Percentiles rank a stretch among this genome's conserved stretches.
Conservation (phyloP, 179 eudicot genomes). For the Actinidia chinensis region DNA sequence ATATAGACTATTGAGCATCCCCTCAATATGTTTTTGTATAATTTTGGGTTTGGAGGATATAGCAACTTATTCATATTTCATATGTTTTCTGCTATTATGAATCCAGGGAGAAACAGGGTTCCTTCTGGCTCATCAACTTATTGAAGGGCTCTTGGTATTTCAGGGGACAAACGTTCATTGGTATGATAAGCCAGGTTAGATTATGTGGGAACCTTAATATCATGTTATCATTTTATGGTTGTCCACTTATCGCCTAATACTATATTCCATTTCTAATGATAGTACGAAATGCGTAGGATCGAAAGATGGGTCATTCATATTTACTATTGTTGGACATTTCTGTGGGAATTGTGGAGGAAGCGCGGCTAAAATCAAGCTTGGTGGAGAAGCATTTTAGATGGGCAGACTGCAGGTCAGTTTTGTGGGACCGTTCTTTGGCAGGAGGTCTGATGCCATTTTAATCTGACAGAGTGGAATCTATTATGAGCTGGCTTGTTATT, state of each 20-base stretch:
- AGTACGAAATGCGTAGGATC: constrained; percentile 16
- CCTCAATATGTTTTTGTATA: too few relatives aligned
- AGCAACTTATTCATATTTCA: not conserved
- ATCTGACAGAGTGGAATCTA: too few relatives aligned
- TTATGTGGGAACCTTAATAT: not conserved
- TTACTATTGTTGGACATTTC: constrained; percentile 83
- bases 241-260: not conserved
- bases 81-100: constrained; percentile 6
- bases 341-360: constrained; percentile 62
- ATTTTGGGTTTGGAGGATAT: too few relatives aligned
- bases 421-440: not conserved
- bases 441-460: constrained; percentile 19
- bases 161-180: constrained; percentile 89
- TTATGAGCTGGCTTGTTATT: too few relatives aligned
- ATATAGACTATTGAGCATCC: too few relatives aligned
- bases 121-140: constrained; percentile 61
- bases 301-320: constrained; percentile 98
- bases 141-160: constrained; percentile 55
- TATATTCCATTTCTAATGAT: not conserved
- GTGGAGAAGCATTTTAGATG: not conserved
- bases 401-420: constrained; percentile 5
- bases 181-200: constrained; percentile 94
- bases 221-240: not conserved
- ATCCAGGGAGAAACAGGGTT: constrained; percentile 83
- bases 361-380: constrained; percentile 42